Conservation (phyloP, 352 stramenopile species). For the Phytophthora palmivora region DNA sequence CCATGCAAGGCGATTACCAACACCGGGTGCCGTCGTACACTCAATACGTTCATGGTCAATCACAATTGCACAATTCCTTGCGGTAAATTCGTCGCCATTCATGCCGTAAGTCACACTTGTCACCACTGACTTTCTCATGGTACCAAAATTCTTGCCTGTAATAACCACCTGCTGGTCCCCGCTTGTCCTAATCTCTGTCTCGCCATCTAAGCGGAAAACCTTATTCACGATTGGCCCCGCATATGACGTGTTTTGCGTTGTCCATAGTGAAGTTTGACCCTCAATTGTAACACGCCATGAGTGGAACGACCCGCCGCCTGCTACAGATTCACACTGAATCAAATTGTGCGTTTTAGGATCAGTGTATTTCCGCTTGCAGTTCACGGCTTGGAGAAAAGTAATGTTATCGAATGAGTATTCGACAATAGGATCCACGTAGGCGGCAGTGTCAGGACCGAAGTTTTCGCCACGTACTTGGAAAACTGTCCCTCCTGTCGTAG, state of each 20-base stretch:
- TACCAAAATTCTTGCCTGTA: constrained; percentile 67
- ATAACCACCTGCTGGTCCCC: constrained; percentile 62
- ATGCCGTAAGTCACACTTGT: constrained; percentile 61
- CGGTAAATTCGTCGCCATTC: constrained; percentile 51
- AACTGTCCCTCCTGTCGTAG: constrained; percentile 50
- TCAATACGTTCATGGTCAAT: constrained; percentile 60
- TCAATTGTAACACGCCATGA: constrained; percentile 56
- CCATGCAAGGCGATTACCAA: constrained; percentile 59
- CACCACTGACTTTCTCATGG: constrained; percentile 36
- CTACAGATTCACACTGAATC: constrained; percentile 58
- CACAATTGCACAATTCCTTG: constrained; percentile 47
- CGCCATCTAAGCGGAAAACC: constrained; percentile 54
- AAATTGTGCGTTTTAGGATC: constrained; percentile 46
- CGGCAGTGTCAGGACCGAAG: constrained; percentile 54
- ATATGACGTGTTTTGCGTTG: constrained; percentile 54
- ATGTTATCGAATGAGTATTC: constrained; percentile 53
- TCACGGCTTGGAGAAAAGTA: constrained; percentile 44
- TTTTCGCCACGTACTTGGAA: constrained; percentile 58
- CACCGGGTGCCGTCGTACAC: constrained; percentile 54
- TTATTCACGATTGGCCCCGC: constrained; percentile 62
- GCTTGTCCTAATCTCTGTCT: constrained; percentile 56
- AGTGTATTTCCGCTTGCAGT: constrained; percentile 66
- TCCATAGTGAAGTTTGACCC: constrained; percentile 41
- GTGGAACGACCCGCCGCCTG: constrained; percentile 53
- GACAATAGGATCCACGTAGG: constrained; percentile 57